A percentile compares a stretch with the other conserved stretches of the same genome.
phyloP scores from a whole-genome alignment of 257 asterid species.

The Przewalskia tangutica region DNA sequence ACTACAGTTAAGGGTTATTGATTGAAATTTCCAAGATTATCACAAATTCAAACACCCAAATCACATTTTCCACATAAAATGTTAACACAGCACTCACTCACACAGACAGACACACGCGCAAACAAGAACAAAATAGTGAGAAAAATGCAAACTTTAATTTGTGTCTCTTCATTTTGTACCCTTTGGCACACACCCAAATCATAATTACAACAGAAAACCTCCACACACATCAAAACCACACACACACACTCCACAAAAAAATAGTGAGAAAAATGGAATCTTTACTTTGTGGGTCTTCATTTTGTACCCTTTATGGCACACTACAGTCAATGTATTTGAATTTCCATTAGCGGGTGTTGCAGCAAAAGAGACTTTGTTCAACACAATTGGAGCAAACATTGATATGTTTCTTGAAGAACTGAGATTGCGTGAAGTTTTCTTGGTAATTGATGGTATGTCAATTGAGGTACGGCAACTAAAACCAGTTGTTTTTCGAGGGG shows the following conservation, averaged over 20 bases:
- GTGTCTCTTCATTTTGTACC: too few relatives aligned
- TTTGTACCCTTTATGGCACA: constrained; percentile 41
- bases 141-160: not conserved
- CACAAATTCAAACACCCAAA: not conserved
- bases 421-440: constrained; percentile 31
- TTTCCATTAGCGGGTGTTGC: constrained; percentile 12
- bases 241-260: not conserved
- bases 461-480: constrained; percentile 18
- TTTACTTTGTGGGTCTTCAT: constrained; percentile 22
- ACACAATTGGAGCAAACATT: constrained; percentile 36
- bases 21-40: constrained; percentile 31
- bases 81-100: not conserved
- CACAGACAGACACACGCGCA: not conserved
- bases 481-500: constrained; percentile 16
- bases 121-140: not conserved
- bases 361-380: constrained; percentile 9
- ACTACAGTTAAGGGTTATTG: constrained; percentile 13
- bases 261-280: not conserved
- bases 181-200: not conserved
- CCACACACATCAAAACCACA: not conserved
- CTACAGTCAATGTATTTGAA: constrained; percentile 31
- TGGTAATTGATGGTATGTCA: constrained; percentile 20
- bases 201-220: not conserved
- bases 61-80: not conserved
- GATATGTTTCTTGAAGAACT: constrained; percentile 45